phyloP scores from a whole-genome alignment of 2,329 filamentous ascomycete genomes.

The Botrytis medusae region DNA sequence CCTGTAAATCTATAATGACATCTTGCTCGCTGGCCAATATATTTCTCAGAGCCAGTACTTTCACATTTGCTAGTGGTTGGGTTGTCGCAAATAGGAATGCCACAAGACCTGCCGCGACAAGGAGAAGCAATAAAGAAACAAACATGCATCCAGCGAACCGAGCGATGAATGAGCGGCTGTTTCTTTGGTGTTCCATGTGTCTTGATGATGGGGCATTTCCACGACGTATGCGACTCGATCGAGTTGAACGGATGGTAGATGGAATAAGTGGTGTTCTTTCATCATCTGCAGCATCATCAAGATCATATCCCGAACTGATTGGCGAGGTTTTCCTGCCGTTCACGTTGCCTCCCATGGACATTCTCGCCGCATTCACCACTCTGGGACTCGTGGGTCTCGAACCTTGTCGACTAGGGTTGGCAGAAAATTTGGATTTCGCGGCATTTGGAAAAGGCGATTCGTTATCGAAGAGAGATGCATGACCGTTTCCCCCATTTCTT shows the following conservation, averaged over 20 bases:
- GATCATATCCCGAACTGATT: conserved; percentile 67
- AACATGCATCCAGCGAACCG: conserved; percentile 85
- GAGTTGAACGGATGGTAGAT: conserved; percentile 58
- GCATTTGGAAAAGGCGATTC: conserved; percentile 76
- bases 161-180: conserved; percentile 62
- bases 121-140: conserved; percentile 74
- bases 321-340: conserved; percentile 58
- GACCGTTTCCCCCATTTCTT: conserved; percentile 64
- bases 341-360: conserved; percentile 32
- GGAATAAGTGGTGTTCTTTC: conserved; percentile 80
- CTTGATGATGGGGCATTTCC: conserved; percentile 58
- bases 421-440: conserved; percentile 61
- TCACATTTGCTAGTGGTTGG: conserved; percentile 77
- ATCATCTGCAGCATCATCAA: conserved; percentile 83
- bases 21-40: conserved; percentile 93
- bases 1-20: conserved; percentile 87
- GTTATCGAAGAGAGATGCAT: conserved; percentile 72
- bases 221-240: conserved; percentile 56
- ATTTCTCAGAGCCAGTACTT: conserved; percentile 78
- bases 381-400: conserved; percentile 70
- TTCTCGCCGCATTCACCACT: conserved; percentile 45
- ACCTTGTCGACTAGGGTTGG: conserved; percentile 57
- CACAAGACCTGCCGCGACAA: conserved; percentile 81
- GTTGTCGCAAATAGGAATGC: conserved; percentile 91
- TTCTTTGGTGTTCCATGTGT: conserved; percentile 70